These are phyloP conservation scores for Decorospora gaudefroyi DNA, from an alignment of 2,329 filamentous ascomycete species.

Conservation along the genomic window DNA sequence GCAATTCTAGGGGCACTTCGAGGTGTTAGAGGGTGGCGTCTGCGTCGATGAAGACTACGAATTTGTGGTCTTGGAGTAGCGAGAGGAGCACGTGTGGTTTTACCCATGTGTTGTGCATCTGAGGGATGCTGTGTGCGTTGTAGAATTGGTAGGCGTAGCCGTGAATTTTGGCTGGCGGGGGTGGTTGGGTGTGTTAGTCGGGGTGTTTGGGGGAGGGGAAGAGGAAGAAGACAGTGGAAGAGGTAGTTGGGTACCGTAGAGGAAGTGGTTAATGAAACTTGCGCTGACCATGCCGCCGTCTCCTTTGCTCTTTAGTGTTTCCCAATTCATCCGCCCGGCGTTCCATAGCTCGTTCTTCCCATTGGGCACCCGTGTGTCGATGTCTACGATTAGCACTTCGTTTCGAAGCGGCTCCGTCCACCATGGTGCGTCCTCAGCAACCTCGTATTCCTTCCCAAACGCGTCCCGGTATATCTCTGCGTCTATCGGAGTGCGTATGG, in stretches of 20 bases:
- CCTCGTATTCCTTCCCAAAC: constrained; percentile 13
- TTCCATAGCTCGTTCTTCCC: constrained; percentile 31
- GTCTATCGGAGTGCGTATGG: constrained; percentile 17
- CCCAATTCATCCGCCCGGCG: constrained; percentile 28
- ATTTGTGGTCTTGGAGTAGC: constrained; percentile 47
- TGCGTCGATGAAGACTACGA: constrained; percentile 53
- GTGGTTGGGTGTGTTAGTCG: constrained; percentile 4
- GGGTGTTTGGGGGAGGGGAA: too few species aligned
- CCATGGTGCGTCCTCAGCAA: constrained; percentile 22
- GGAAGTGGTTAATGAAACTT: constrained; percentile 48
- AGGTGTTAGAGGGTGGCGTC: constrained; percentile 51
- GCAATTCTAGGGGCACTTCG: constrained; percentile 53
- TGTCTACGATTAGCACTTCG: constrained; percentile 37
- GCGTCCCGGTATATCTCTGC: constrained; percentile 18
- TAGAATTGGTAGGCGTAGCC: constrained; percentile 54
- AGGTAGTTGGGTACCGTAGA: constrained; percentile 34
- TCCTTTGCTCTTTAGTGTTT: constrained; percentile 24
- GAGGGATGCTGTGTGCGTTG: constrained; percentile 41
- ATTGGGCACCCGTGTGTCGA: constrained; percentile 35
- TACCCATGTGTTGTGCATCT: constrained; percentile 50
- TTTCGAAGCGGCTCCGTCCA: constrained; percentile 34
- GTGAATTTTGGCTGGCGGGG: constrained; percentile 47
- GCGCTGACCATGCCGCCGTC: constrained; percentile 43
- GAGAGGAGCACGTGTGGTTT: constrained; percentile 45
- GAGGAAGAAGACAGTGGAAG: not conserved